Evolutionary conservation across 169 alveolate genomes (phyloP), one percentile per base, ranked within the genome.

Genomic region (Cryptosporidium meleagridis): DNA sequence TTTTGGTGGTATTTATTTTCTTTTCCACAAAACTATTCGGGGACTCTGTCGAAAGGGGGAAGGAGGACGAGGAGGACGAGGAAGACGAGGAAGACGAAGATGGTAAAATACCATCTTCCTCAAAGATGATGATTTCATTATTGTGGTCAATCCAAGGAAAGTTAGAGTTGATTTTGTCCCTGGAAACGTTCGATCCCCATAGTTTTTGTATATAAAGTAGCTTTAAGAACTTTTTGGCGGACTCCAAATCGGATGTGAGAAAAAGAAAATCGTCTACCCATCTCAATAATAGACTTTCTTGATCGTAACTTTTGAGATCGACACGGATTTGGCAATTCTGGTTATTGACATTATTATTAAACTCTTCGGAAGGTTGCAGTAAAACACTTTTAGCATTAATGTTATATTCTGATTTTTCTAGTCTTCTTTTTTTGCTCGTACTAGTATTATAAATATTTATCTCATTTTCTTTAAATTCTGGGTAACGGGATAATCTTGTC

Each of bases 201-300:
- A 65, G 21, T 31, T 80, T 59, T 39, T 80, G 52, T 10, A 62
- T 41, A 51, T 45, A 80, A 21, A 80, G 70, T 29, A 61, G 14
- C 9, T 80, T 51, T 37, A 80, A 39, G 39, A 80, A 80, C 7
- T 45, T 65, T n/a, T 7, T 62, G 23, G 89, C 89, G 33, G 69
- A 41, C 18, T 59, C 73, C 53, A 45, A 5, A 41, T 65, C 68
- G 16, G 67, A 12, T 10, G 80, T 80, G 35, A 80, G 67, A 41
- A 80, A 80, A 10, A 80, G 67, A 37, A 80, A 80, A 51, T 80
- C 89, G 45, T 80, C 89, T n/a, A 80, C 89, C 89, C 89, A 80
- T 62, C 89, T 59, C 70, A 80, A 39, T 23, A 80, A 39, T 33
- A 80, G 67, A 35, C 26, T 80, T 12, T 48, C 21, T 14, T 14